Conservation (phyloP, 192 early-diverging fungal species). For the Coemansia erecta region DNA sequence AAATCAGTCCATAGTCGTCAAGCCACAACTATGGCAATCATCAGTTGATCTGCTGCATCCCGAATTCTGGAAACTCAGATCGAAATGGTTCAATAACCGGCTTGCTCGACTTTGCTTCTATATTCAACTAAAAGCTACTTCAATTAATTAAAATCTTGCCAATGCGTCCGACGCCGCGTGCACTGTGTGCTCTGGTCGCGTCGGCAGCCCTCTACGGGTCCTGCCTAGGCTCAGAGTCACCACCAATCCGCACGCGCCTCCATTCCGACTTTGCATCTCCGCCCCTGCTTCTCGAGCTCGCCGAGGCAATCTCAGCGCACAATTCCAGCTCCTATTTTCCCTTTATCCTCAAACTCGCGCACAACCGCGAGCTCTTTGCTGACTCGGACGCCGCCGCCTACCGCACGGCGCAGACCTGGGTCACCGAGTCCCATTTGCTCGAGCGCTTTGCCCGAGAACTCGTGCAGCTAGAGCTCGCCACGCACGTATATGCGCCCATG, state of each 20-base stretch:
- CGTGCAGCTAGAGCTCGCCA: constrained; percentile 66
- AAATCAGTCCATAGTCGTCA: too few relatives aligned
- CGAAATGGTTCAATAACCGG: too few relatives aligned
- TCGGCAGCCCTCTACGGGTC: constrained; percentile 7
- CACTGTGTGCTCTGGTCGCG: constrained; percentile 17
- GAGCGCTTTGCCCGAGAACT: constrained; percentile 55
- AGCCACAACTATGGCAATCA: too few relatives aligned
- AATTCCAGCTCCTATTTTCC: constrained; percentile 64
- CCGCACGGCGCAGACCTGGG: constrained; percentile 48
- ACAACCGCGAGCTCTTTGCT: constrained; percentile 23
- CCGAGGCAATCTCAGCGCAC: constrained; percentile 68
- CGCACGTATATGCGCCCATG: constrained; percentile 71
- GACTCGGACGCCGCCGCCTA: constrained; percentile 54
- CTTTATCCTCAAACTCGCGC: constrained; percentile 58
- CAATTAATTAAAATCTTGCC: neutral
- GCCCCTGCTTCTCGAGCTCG: constrained; percentile 69
- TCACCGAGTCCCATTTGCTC: constrained; percentile 49
- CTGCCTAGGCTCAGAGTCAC: neutral
- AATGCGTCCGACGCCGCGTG: neutral
- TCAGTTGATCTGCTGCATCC: too few relatives aligned
- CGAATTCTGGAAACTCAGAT: too few relatives aligned
- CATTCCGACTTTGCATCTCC: constrained; percentile 60
- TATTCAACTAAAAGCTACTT: too few relatives aligned
- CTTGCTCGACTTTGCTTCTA: too few relatives aligned
- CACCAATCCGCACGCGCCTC: constrained; percentile 37